Evolutionary conservation across 192 early-diverging fungal species (phyloP), one percentile per base, ranked within the genome.

Genomic region (Coemansia sp.): DNA sequence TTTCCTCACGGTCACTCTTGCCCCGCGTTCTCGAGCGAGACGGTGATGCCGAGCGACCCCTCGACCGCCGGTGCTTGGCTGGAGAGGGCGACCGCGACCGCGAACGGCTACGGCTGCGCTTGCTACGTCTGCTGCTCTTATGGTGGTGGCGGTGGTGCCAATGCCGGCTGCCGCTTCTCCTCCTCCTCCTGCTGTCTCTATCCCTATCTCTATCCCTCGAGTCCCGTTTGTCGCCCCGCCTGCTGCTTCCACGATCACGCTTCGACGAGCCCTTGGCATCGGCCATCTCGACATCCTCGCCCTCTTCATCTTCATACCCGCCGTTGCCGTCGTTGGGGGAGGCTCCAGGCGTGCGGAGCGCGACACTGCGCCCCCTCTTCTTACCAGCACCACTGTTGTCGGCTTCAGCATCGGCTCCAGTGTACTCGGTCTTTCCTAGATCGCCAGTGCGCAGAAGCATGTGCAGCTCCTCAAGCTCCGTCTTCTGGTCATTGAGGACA

Each of bases 381-480:
- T 56, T 56, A 20, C 41, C 30, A 15, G 18, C 43, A 30, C 58
- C 64, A 27, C 34, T 38, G 8, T 11, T 52, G 27, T 37, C 45
- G 59, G 32, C 50, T 12, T 53, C 27, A 30, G 53, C 53, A 2
- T 56, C 27, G 6, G 29, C 27, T n/a, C 53, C 53, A 32, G 29
- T 16, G 6, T 56, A 29, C 15, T 32, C 29, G 15, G 1, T 15
- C 27, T 56, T 56, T n/a, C 30, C 53, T 56, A 56, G 15, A 34
- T 56, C 15, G 9, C 74, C 73, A 8, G 80, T 78, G 58, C 75
- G 72, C 59, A 82, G 45, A 9, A 85, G 75, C 76, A 83, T 69
- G 56, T 76, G 73, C 58, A 82, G 76, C 73, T 85, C 80, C 59
- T 82, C 80, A 16, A 82, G 80, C 80, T 82, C 80, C 37, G 41